Percentiles rank a stretch among this genome's conserved stretches.
phyloP scores from a whole-genome alignment of 768 basidiomycete genomes.

The Inosperma sp. region DNA sequence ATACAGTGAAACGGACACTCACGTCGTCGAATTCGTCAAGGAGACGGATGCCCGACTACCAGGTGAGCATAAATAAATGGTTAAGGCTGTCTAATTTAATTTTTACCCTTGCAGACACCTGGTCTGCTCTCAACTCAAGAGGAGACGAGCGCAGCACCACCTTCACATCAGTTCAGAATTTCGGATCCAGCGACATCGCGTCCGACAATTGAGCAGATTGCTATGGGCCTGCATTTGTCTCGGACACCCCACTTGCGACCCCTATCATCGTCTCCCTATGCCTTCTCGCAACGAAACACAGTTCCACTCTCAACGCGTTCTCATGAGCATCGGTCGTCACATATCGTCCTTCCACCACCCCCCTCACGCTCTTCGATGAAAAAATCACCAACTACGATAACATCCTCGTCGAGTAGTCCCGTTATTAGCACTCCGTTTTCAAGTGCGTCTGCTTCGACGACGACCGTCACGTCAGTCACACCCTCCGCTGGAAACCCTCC shows the following conservation, averaged over 20 bases:
- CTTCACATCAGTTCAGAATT: slow-evolving; percentile 25
- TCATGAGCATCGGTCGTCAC: slow-evolving; percentile 25
- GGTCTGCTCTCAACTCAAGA: slow-evolving; percentile 30
- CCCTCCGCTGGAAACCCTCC: slow-evolving; percentile 27
- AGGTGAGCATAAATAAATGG: slow-evolving; percentile 16
- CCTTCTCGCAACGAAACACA: slow-evolving; percentile 31
- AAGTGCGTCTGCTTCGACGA: slow-evolving; percentile 44
- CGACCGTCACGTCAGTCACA: slow-evolving; percentile 43
- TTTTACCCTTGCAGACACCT: slow-evolving; percentile 16
- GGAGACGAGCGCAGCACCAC: slow-evolving; percentile 18
- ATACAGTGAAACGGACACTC: slow-evolving; percentile 29
- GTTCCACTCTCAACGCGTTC: slow-evolving; percentile 22
- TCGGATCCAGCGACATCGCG: slow-evolving; percentile 38
- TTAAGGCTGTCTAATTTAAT: background rate
- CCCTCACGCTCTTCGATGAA: slow-evolving; percentile 65
- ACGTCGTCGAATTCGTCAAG: slow-evolving; percentile 22
- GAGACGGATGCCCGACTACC: slow-evolving; percentile 21
- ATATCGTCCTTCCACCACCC: slow-evolving; percentile 43
- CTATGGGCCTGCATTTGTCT: slow-evolving; percentile 75
- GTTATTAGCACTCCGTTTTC: slow-evolving; percentile 31
- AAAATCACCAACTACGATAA: slow-evolving; percentile 39
- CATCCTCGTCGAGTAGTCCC: slow-evolving; percentile 36
- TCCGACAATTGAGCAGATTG: slow-evolving; percentile 71
- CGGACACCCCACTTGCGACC: slow-evolving; percentile 68
- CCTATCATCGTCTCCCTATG: slow-evolving; percentile 27